Evolutionary conservation across 202 grass and related monocot genomes (phyloP).

Genomic region (Sporobolus alterniflorus): DNA sequence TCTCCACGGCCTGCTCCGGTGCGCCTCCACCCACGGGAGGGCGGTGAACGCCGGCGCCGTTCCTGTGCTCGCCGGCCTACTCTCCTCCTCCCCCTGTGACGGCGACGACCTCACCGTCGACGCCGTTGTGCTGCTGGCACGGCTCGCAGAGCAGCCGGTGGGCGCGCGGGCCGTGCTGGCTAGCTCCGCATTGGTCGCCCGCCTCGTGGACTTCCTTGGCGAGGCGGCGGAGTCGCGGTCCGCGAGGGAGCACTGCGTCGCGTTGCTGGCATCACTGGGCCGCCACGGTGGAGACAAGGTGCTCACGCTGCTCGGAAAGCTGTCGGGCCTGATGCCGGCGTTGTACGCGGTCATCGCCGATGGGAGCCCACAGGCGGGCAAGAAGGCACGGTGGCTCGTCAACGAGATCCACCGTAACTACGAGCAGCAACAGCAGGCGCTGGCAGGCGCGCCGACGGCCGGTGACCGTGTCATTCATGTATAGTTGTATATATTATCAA

Average conservation of each 20-base stretch:
- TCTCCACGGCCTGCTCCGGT: constrained; percentile 60
- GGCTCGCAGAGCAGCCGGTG: constrained; percentile 45
- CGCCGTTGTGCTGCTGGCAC: constrained; percentile 57
- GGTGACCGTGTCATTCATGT: constrained; percentile 52
- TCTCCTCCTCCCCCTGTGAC: background rate
- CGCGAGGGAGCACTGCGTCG: constrained; percentile 57
- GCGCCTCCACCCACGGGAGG: constrained; percentile 30
- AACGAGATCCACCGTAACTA: constrained; percentile 69
- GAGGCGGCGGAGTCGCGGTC: constrained; percentile 42
- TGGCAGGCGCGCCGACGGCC: background rate
- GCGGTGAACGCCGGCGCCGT: constrained; percentile 58
- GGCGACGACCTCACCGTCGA: constrained; percentile 56
- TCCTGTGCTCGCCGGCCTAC: constrained; percentile 45
- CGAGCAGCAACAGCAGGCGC: constrained; percentile 37
- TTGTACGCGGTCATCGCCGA: constrained; percentile 70
- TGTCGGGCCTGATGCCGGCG: constrained; percentile 60
- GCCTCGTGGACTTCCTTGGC: constrained; percentile 55
- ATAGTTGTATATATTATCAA: constrained; percentile 40
- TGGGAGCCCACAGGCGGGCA: constrained; percentile 39
- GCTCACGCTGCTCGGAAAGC: constrained; percentile 58
- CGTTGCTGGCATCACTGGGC: constrained; percentile 63
- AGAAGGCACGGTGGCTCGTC: constrained; percentile 68
- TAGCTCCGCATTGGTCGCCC: constrained; percentile 35
- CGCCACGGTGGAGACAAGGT: constrained; percentile 53
- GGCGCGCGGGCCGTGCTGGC: constrained; percentile 57